Base-by-base conservation (phyloP, 140 eudicot genomes). In the Anethum foeniculum region DNA sequence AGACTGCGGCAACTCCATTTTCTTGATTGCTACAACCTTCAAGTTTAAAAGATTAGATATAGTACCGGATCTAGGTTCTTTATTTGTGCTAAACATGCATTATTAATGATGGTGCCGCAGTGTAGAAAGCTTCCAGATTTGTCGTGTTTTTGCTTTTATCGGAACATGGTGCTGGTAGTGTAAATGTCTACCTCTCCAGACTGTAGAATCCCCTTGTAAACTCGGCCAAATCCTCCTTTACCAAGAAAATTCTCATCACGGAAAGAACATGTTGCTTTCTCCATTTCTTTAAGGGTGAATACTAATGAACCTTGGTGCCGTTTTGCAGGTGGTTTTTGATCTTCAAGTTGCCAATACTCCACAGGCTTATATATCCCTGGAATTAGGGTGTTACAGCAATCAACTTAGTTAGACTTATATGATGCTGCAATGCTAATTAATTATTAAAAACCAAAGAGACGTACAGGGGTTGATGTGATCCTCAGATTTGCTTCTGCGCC, bases 11-110 rank as follows among this genome's bases (percentile, higher is more conserved):
- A 90, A 82, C 85, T 91, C 99, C 99, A 95, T 95, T 88, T 95
- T 95, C 96, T 95, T 95, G 89, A 95, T 92, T 54, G 97, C 99
- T 48, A 95, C 99, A 82, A 92, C 88, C 99, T 95, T 86, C 81
- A 75, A 81, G 48, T 23, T 73, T 14, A 39, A 13, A 21, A 71
- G 1, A 30, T 30, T 36, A 69, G 46, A 34, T 69, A 25, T n/a
- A 54, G 28, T 21, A 56, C 65, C 21, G 65, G 65, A 56, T 56
- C 4, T 21, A 7, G 27, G 9, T 56, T 56, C 27, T 23, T 56
- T 25, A 25, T 62, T 62, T 62, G 14, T 62, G 69, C 69, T 62
- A 21, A 39, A 39, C 25, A 19, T 23, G 25, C 16, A 41, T 38
- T 19, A 39, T 72, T 62, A 39, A 72, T 19, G 52, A 23, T 72